A percentile compares a stretch with the other conserved stretches of the same genome.
Evolutionary conservation across 495 filamentous ascomycete species (phyloP).

Genomic region (Mycothermus thermophilus): DNA sequence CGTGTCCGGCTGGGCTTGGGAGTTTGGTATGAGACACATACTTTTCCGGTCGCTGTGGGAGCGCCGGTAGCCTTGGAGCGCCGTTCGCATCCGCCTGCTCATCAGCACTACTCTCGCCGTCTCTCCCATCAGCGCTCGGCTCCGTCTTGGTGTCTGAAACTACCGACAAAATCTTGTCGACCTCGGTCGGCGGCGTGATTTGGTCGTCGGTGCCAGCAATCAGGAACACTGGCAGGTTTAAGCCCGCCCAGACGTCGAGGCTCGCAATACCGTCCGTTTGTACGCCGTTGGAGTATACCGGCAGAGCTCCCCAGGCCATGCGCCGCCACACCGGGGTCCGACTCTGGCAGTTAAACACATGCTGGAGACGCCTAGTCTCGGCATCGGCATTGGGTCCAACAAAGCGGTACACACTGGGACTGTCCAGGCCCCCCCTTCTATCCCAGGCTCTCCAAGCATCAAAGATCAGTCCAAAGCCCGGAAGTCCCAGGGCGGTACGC

Average conservation of each 20-base stretch:
- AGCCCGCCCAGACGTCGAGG: conserved; percentile 54
- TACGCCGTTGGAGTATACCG: conserved; percentile 36
- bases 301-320: conserved; percentile 62
- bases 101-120: conserved; percentile 10
- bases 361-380: conserved; percentile 64
- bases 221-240: conserved; percentile 61
- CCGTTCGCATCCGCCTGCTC: conserved; percentile 14
- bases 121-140: conserved; percentile 1
- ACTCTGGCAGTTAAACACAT: conserved; percentile 73
- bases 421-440: conserved; percentile 60
- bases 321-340: conserved; percentile 67
- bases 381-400: conserved; percentile 59
- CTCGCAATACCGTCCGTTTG: conserved; percentile 45
- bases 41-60: conserved; percentile 29
- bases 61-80: conserved; percentile 26
- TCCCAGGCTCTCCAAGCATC: conserved; percentile 72
- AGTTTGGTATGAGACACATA: conserved; percentile 58
- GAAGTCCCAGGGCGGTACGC: conserved; percentile 48
- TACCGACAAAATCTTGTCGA: conserved; percentile 45
- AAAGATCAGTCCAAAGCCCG: conserved; percentile 57
- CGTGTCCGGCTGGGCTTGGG: conserved; percentile 68
- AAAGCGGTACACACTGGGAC: conserved; percentile 65
- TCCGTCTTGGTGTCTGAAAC: conserved; percentile 11
- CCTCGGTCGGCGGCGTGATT: conserved; percentile 55
- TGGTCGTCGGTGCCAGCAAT: conserved; percentile 65